Evolutionary conservation across 306 rosid species (phyloP).

Genomic region (Prunus mira): DNA sequence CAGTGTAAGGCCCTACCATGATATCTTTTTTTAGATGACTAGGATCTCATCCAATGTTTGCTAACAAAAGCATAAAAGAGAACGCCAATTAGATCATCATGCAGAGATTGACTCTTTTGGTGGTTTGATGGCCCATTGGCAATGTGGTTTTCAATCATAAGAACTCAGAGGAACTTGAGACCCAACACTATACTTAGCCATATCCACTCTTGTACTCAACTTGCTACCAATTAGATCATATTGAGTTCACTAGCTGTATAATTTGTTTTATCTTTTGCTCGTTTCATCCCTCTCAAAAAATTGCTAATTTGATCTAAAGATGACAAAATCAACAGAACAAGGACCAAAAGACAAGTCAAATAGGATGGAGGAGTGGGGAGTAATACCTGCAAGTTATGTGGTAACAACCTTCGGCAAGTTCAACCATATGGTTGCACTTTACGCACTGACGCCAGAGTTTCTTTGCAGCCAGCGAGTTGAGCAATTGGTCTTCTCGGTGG

Average conservation of each 20-base stretch:
- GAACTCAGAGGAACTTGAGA: too few species aligned
- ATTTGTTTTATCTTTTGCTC: neutral
- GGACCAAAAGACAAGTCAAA: neutral
- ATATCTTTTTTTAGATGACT: neutral
- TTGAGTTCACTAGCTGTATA: neutral
- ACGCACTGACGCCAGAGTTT: slow-evolving; percentile 71
- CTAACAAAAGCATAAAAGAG: neutral
- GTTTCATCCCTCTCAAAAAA: neutral
- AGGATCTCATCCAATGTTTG: neutral
- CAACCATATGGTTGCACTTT: slow-evolving; percentile 77
- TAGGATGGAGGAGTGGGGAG: neutral
- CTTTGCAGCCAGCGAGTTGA: slow-evolving; percentile 53
- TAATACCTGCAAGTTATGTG: slow-evolving; percentile 92
- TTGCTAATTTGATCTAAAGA: neutral
- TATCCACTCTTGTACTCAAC: neutral
- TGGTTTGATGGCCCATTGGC: neutral
- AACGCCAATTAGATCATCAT: neutral
- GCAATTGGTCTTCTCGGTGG: slow-evolving; percentile 51
- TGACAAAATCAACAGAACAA: neutral
- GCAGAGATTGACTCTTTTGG: neutral
- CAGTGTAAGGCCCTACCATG: neutral
- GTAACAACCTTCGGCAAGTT: slow-evolving; percentile 82
- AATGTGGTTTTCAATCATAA: too few species aligned
- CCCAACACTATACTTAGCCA: too few species aligned
- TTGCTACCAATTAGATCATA: neutral